These are phyloP conservation scores for Cladosporium sp. DNA, from an alignment of 2,329 filamentous ascomycete species.

Conservation along the genomic window DNA sequence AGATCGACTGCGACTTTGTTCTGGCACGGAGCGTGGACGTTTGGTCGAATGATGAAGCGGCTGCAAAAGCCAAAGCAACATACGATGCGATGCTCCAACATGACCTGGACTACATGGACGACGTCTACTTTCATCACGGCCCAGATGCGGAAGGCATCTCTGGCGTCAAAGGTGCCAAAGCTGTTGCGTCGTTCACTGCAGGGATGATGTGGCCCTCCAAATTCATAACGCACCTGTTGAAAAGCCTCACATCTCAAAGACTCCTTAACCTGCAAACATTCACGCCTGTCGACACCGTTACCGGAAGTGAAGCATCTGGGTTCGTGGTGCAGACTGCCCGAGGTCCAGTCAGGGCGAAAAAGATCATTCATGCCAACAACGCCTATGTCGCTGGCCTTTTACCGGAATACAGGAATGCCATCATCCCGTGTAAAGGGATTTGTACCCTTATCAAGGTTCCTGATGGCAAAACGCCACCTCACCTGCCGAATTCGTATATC, in stretches of 20 bases:
- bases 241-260: slow-evolving; percentile 25
- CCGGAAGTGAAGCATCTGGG: neutral
- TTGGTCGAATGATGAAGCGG: neutral
- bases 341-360: slow-evolving; percentile 22
- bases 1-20: slow-evolving; percentile 42
- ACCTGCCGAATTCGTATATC: slow-evolving; percentile 26
- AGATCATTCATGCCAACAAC: slow-evolving; percentile 29
- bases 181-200: neutral
- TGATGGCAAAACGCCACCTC: slow-evolving; percentile 11
- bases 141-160: neutral
- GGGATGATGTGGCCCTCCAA: slow-evolving; percentile 25
- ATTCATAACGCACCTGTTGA: slow-evolving; percentile 21
- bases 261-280: slow-evolving; percentile 66
- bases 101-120: no score
- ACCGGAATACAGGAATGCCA: slow-evolving; percentile 31
- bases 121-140: no score
- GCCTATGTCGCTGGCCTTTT: slow-evolving; percentile 24
- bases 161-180: neutral
- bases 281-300: slow-evolving; percentile 49
- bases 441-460: slow-evolving; percentile 37
- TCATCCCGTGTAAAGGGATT: slow-evolving; percentile 34
- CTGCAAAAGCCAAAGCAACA: no score
- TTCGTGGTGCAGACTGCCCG: neutral
- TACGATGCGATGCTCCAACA: no score
- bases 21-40: slow-evolving; percentile 38